Evolutionary conservation across 1,284 basidiomycete species (phyloP).

Genomic region (Ganoderma meredithae): DNA sequence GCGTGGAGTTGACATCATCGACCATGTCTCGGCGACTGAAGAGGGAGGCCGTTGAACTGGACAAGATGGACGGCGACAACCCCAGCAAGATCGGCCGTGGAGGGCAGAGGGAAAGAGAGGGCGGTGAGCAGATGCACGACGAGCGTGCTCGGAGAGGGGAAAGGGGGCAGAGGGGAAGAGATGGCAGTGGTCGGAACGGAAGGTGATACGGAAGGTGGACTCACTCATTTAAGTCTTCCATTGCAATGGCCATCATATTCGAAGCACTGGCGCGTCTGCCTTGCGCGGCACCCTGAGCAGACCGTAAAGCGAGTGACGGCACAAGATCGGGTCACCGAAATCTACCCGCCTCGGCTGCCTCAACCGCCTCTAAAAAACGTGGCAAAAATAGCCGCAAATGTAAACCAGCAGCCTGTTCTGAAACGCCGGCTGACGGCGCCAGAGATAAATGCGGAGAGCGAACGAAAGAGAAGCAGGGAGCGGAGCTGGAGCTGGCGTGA

Average conservation of each 20-base stretch:
- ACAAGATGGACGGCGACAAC: neutral
- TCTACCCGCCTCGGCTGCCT: neutral
- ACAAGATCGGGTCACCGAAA: slow-evolving; percentile 3
- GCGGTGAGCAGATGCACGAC: neutral
- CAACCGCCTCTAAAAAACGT: neutral
- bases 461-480: neutral
- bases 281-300: neutral
- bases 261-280: slow-evolving; percentile 1
- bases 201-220: neutral
- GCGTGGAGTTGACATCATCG: slow-evolving; percentile 4
- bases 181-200: slow-evolving; percentile 1
- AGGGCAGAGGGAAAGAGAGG: neutral
- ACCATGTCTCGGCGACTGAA: slow-evolving; percentile 6
- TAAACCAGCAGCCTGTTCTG: neutral
- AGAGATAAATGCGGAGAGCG: neutral
- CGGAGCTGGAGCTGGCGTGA: neutral
- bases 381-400: slow-evolving; percentile 9
- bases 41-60: neutral
- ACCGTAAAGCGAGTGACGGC: slow-evolving; percentile 2
- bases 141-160: neutral
- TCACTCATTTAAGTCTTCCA: slow-evolving; percentile 13
- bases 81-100: neutral
- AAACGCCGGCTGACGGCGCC: slow-evolving; percentile 7
- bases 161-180: neutral
- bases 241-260: slow-evolving; percentile 6